Percentiles rank a stretch among this genome's conserved stretches.
Evolutionary conservation across 306 rosid genomes (phyloP).

Genomic region (Erythrophleum fordii): DNA sequence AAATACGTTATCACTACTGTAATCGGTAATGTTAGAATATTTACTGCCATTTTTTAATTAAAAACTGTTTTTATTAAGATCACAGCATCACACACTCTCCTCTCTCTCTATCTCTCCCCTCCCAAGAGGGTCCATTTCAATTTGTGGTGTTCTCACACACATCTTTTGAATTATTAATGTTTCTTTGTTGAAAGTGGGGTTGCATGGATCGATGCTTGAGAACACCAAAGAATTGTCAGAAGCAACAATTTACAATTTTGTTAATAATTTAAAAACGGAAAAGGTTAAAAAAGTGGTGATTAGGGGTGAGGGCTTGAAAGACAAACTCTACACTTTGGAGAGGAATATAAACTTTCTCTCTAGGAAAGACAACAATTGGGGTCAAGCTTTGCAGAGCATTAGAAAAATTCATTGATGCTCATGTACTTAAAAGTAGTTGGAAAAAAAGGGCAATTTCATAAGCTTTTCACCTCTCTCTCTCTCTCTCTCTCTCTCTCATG

Average conservation of each 20-base stretch:
- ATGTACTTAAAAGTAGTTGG: slow-evolving; percentile 26
- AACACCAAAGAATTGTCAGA: slow-evolving; percentile 47
- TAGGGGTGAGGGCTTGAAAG: slow-evolving; percentile 45
- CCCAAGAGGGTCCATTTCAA: slow-evolving; percentile 19
- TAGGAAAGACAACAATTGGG: slow-evolving; percentile 52
- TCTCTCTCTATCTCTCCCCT: background rate
- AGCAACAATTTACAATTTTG: slow-evolving; percentile 7
- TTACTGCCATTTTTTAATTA: too few relatives aligned
- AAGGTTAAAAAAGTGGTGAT: slow-evolving; percentile 43
- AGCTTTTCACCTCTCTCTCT: slow-evolving; percentile 28
- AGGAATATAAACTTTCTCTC: slow-evolving; percentile 12
- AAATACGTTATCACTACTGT: too few relatives aligned
- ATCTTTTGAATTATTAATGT: slow-evolving; percentile 4
- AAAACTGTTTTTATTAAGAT: too few relatives aligned
- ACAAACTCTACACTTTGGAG: slow-evolving; percentile 36
- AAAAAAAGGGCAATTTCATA: slow-evolving; percentile 34
- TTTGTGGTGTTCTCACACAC: background rate
- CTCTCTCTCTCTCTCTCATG: slow-evolving; percentile 12
- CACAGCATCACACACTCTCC: too few relatives aligned
- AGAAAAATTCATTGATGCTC: slow-evolving; percentile 27
- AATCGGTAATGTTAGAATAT: too few relatives aligned
- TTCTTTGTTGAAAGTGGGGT: slow-evolving; percentile 38
- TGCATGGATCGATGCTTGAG: slow-evolving; percentile 26
- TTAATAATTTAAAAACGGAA: background rate
- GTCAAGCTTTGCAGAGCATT: slow-evolving; percentile 47